Evolutionary conservation across 768 basidiomycete species (phyloP), one percentile per base, ranked within the genome.

Genomic region (Tulasnella calospora): DNA sequence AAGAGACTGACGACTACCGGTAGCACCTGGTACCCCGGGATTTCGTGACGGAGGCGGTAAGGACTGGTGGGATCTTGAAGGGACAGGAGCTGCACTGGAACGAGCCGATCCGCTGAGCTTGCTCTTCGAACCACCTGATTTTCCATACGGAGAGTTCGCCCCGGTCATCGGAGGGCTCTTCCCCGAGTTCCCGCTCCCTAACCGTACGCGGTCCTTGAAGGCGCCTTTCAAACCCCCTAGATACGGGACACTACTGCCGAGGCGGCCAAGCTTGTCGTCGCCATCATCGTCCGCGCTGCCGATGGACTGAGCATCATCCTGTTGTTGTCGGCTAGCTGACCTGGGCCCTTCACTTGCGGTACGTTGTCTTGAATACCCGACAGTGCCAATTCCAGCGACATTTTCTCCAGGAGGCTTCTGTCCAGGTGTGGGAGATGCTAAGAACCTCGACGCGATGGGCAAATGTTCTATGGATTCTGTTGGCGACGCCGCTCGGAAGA

Each of bases 371-470:
- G 36, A 46, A 30, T 72, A 72, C 17, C 61, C 61, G 27, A 67
- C 61, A 67, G 61, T 67, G 61, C 61, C 61, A 33, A 67, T 67
- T 67, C 61, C 61, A 67, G 61, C 61, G 27, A 67, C 61, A 21
- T 72, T 46, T 13, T 40, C 36, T 40, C 44, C 71, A 40, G 36
- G 36, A 15, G 71, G 71, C 36, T 72, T 40, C 71, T 72, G 71
- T 27, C 67, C 73, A 17, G 79, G 79, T 12, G 40, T 77, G 9
- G 79, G 75, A 57, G 51, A 74, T 21, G 92, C 92, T 86, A 95
- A 93, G 87, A 96, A 98, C 73, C 94, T 91, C 33, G 96, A 92
- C 70, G 96, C 96, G 80, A 98, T 98, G 73, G 96, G 92, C 3
- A 95, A 87, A 80, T 91, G 86, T 10, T 96, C 94, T 57, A 88